Evolutionary conservation across 805 yeast species (phyloP), one percentile per base, ranked within the genome.

Genomic region (Teunomyces funiuensis): DNA sequence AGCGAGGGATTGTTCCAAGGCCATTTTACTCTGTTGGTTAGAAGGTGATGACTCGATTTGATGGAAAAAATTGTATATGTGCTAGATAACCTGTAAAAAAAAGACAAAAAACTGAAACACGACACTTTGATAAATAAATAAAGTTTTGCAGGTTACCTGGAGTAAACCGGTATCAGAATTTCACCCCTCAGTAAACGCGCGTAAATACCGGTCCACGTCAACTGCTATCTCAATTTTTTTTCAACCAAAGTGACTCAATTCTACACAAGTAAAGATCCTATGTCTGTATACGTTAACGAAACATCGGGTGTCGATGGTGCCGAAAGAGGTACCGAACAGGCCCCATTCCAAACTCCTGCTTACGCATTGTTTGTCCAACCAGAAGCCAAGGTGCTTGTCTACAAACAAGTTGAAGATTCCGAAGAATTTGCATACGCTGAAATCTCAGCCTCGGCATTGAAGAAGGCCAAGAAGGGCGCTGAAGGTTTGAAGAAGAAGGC

Each of bases 391-490:
- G 59, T 85, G 28, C 69, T 76, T 33, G 77, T 84, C 28, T 80
- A 73, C 66, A 83, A 82, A 55, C 76, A 76, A 52, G 69, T 69
- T 28, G 88, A 79, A 47, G 85, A 77, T 37, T 44, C 59, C 6
- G 66, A 62, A 28, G 72, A 69, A 49, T 79, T 75, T 29, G 81
- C 66, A 22, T 91, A 77, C 60, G 77, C 71, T 52, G 91, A 85
- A 55, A 90, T 95, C 59, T 74, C 89, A 13, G 88, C 96, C 4
- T 82, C 95, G 40, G 97, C 96, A 5, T 70, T 91, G 60, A 93
- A 93, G 72, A 93, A 91, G 70, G 97, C 98, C 54, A 88, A 87
- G 66, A 93, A 93, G 65, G 97, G 96, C 45, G 93, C 85, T 43
- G 97, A 90, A 25, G 91, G 95, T 4, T 71, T 93, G 49, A 88